Base-by-base conservation (phyloP, 2,329 filamentous ascomycete species). In the Colletotrichum navitas region DNA sequence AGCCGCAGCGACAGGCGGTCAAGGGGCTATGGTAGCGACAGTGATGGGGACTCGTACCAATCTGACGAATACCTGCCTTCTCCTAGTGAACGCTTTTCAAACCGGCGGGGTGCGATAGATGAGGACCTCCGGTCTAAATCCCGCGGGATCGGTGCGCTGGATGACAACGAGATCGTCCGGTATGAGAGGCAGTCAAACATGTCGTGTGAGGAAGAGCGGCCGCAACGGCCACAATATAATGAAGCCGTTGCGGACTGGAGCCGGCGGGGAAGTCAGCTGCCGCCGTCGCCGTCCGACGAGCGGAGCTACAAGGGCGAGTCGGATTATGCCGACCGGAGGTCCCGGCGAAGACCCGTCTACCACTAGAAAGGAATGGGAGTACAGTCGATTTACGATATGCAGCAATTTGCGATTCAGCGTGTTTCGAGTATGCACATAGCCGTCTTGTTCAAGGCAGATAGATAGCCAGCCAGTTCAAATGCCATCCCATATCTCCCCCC, bases 11-110 rank as follows among this genome's bases (percentile, higher is more conserved):
- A 63, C 66, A 54, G 39, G 65, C 69, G 24, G n/a, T 64, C 7
- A 26, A 36, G 65, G 54, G 54, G 47, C 29, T 71, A 74, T 5
- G 74, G 75, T 43, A 63, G 55, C 29, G 52, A 68, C 43, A 71
- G 73, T 26, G 73, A 73, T 4, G 54, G 61, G 41, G 68, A 73
- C 34, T 58, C 58, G 51, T 70, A 69, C 14, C 56, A 56, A 24
- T 72, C 62, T 7, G 60, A 69, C 47, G 52, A 36, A 6, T 66
- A 70, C 34, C 29, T 51, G 12, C 64, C 58, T 11, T 54, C 64
- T 65, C 71, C 45, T 63, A 74, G n/a, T 70, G 75, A 51, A 68
- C 75, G 68, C 36, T 55, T 36, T 11, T 59, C 43, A 54, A 71
- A 41, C 54, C 64, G 39, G 49, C 54, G 55, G 66, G 72, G 52